Evolutionary conservation across 768 basidiomycete species (phyloP), one percentile per base, ranked within the genome.

Genomic region (Amylocystis lapponica): DNA sequence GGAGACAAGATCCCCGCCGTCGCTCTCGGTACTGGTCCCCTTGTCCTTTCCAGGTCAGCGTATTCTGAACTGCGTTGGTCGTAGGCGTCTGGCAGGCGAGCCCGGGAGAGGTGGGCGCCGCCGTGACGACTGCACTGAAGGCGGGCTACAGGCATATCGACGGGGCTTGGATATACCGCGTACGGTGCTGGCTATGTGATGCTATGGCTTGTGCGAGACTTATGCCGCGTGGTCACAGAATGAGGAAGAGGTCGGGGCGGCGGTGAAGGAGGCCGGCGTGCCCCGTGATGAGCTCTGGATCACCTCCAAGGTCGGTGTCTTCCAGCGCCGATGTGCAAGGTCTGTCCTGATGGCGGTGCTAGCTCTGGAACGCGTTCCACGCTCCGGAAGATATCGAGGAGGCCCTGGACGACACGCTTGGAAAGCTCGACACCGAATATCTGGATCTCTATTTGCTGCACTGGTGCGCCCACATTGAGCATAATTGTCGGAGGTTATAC

Each of bases 391-490:
- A 86, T 52, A 72, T 89, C 20, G 85, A 86, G 55, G 53, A 72
- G 1, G 71, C 70, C 10, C 68, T 89, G 8, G 81, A 87, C 51
- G 79, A 86, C 45, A 78, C 83, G 0, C 69, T 86, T 7, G 48
- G 61, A 8, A 74, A 68, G 49, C 74, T 88, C 2, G 74, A 75
- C 3, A 79, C 76, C 1, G 73, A 81, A 31, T 88, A 89, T 59
- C 70, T 92, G 39, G 87, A 91, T 59, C 60, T 91, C 36, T 90
- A 89, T 57, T 65, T 92, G 38, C 84, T 89, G 46, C 86, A 88
- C 56, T 90, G 85, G 85, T 83, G 53, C 13, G 65, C 51, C 11
- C 43, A 39, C 40, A 42, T 45, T 33, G 25, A 8, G 2, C 5
- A 3, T 5, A 4, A 25, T 5, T 27, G 5, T 45, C n/a, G 5